Evolutionary conservation across 345 rosid species (phyloP).

Genomic region (Bruguiera sexangula): DNA sequence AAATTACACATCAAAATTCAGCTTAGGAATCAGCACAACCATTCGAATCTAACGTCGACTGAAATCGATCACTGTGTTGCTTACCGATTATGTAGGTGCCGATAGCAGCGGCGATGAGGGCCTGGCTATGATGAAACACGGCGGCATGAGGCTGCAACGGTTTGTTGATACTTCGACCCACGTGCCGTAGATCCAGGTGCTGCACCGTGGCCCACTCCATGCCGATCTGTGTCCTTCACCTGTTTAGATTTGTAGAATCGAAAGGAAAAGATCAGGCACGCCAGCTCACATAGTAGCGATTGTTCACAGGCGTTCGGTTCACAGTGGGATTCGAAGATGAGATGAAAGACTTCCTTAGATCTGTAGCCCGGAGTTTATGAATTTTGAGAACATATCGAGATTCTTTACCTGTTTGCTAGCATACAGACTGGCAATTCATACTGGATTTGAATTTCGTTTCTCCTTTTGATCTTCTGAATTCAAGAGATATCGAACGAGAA

Average conservation of each 20-base stretch:
- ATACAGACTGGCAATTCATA: no score
- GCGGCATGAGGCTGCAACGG: slow-evolving; percentile 90
- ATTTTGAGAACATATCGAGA: no score
- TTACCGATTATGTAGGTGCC: slow-evolving; percentile 75
- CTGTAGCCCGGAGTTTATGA: no score
- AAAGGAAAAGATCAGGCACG: no score
- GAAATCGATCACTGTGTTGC: neutral
- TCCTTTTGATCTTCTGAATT: no score
- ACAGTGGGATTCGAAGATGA: no score
- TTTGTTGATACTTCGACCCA: slow-evolving; percentile 62
- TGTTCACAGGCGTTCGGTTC: no score
- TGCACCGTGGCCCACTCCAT: slow-evolving; percentile 99
- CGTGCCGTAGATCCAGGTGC: slow-evolving; percentile 90
- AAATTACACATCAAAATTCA: slow-evolving; percentile 10
- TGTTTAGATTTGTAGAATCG: neutral
- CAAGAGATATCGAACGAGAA: no score
- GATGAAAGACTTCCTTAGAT: no score
- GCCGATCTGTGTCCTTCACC: neutral
- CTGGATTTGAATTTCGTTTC: no score
- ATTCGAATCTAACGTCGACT: neutral
- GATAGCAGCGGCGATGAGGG: slow-evolving; percentile 68
- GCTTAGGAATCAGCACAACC: neutral
- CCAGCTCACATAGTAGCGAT: no score
- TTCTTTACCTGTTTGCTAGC: no score
- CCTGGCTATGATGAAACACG: slow-evolving; percentile 80